These are phyloP conservation scores for Puya raimondii DNA, from an alignment of 176 grass and related monocot genomes.

Conservation along the genomic window DNA sequence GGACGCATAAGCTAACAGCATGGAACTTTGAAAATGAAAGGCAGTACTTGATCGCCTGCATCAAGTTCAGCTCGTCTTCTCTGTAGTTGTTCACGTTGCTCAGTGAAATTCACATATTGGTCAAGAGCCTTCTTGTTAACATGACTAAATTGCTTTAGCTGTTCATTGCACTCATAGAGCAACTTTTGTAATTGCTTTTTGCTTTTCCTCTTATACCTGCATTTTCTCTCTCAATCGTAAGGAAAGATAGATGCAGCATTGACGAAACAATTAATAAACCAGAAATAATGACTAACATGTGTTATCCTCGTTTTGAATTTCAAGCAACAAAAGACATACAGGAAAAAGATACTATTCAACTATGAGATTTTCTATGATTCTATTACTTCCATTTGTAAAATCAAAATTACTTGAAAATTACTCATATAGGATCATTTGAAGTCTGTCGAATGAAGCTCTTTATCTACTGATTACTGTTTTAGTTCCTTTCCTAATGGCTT, in stretches of 20 bases:
- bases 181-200: slow-evolving; percentile 90
- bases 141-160: slow-evolving; percentile 93
- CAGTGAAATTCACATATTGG: slow-evolving; percentile 98
- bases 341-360: too few species aligned
- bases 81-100: slow-evolving; percentile 88
- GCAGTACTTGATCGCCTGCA: slow-evolving; percentile 66
- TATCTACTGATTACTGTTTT: background rate
- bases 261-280: background rate
- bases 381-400: too few species aligned
- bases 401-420: too few species aligned
- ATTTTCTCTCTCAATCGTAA: background rate
- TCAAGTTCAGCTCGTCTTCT: slow-evolving; percentile 83
- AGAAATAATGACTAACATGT: background rate
- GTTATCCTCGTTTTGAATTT: too few species aligned
- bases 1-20: background rate
- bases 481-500: background rate
- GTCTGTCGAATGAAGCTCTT: background rate
- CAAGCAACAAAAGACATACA: too few species aligned
- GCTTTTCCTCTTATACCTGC: slow-evolving; percentile 90
- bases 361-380: too few species aligned
- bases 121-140: slow-evolving; percentile 99
- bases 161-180: slow-evolving; percentile 82
- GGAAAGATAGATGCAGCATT: background rate
- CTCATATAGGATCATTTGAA: background rate
- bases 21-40: background rate